Evolutionary conservation across 2,329 filamentous ascomycete species (phyloP), one percentile per base, ranked within the genome.

Genomic region (Microdochium bolleyi): DNA sequence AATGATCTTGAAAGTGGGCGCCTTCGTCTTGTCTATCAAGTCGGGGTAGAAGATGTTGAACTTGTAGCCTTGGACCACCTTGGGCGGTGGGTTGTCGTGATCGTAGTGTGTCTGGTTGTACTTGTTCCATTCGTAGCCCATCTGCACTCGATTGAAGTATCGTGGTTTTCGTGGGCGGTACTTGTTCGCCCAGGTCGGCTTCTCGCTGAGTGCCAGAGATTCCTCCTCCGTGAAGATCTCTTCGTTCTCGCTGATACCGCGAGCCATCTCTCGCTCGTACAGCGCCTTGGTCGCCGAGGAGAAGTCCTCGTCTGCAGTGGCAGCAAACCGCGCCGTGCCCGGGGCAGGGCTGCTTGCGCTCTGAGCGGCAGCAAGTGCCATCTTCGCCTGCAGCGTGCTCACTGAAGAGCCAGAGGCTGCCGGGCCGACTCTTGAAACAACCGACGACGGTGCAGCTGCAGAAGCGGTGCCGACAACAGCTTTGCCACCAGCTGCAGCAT

Each of bases 91-190:
- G 64, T 97, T 96, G 66, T 97, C 92, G 68, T 96, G 90, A 68
- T 97, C 94, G 73, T 99, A 99, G 71, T 99, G 94, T 13, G 94
- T 99, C 72, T 99, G 94, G 65, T 99, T 99, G 79, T 99, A 99
- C 71, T 99, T 99, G 77, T 99, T 99, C 94, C 94, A 99, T 70
- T 99, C 94, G 69, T 97, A 99, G 51, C 94, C 94, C 89, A 96
- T 96, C 70, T 96, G 92, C 49, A 97, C 92, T 41, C 94, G 87
- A 67, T 97, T 97, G 79, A 99, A 99, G 72, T 96, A 97, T 55
- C 88, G 84, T 13, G 94, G 94, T 71, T 97, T 99, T 57, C 94
- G 83, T 8, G 92, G 91, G 38, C 87, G 83, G 69, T 95, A 88
- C 70, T 92, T 91, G 65, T 84, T 83, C 5, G 87, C 85, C 91